Evolutionary conservation across 169 alveolate genomes (phyloP).

Genomic region (Babesia sp.): DNA sequence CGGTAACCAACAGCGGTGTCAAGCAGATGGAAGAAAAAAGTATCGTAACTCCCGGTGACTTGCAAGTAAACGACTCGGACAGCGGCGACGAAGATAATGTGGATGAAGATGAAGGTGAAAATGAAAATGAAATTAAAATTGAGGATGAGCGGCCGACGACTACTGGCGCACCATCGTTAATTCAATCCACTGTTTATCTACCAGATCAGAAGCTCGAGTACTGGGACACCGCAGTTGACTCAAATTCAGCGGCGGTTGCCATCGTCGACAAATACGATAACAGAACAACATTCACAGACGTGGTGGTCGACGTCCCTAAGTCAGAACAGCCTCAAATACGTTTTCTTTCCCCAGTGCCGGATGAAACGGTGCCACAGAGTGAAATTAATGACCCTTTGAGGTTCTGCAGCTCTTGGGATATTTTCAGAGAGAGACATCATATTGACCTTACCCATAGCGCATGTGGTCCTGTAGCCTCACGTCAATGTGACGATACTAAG

Average conservation of each 20-base stretch:
- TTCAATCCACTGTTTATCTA: background rate
- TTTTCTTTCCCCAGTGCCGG: background rate
- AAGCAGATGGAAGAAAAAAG: background rate
- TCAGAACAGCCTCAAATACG: background rate
- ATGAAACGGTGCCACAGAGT: background rate
- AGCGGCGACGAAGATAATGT: background rate
- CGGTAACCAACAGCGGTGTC: too few relatives aligned
- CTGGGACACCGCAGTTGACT: background rate
- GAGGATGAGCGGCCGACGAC: background rate
- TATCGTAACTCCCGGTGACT: background rate
- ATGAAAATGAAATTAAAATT: background rate
- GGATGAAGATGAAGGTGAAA: background rate
- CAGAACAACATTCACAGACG: background rate
- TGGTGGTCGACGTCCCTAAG: background rate
- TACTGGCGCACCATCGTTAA: background rate
- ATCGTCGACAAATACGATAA: background rate
- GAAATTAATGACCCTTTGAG: background rate
- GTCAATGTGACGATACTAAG: background rate
- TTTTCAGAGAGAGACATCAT: slow-evolving; percentile 24
- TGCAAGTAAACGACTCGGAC: background rate
- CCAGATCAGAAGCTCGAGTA: background rate
- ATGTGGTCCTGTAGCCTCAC: background rate
- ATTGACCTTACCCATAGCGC: background rate
- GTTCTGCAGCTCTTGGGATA: background rate
- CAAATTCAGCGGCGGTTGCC: background rate